Base-by-base conservation (phyloP, 805 yeast species). In the Metschnikowia bowlesiae region DNA sequence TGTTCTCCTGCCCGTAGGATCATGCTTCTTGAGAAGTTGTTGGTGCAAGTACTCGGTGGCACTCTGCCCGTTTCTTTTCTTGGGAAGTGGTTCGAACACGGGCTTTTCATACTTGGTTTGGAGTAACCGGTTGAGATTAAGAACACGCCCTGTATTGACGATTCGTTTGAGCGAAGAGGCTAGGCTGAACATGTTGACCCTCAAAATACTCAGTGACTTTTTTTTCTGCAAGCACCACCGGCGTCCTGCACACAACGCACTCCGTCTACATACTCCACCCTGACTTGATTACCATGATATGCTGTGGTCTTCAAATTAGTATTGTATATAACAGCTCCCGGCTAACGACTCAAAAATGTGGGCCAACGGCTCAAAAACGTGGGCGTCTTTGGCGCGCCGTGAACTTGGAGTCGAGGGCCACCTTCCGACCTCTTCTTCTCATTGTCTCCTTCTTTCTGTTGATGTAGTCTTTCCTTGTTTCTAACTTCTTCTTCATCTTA, bases 381-480 rank as follows among this genome's bases (percentile, higher is more conserved):
- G 76, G 69, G 48, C 74, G 65, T 72, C 79, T 73, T 63, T 71
- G 69, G 73, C 99, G 82, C 45, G 95, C 98, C 2, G 97, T 88
- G 69, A 85, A 92, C 66, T 86, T 88, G 52, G 96, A 87, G 66
- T 94, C 99, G 54, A 76, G 76, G 3, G 98, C 96, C 6, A 92
- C 98, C 38, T 72, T 69, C 65, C 87, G 87, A 41, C 99, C 99
- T 63, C 98, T 82, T 68, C 86, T 87, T 63, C 85, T 85, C 92
- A 87, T 89, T 49, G 91, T 74, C 49, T 88, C 96, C 75, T 94
- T 94, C 87, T 94, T 94, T 67, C 99, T 82, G 60, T 75, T 75
- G 58, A 94, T 89, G 66, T 78, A 94, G 3, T 84, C 94, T 67
- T 89, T 90, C 61, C 78, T 81, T 3, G 87, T 74, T 70, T 92